These are phyloP conservation scores for Poteriospumella lacustris DNA, from an alignment of 108 stramenopile species.

Conservation along the genomic window DNA sequence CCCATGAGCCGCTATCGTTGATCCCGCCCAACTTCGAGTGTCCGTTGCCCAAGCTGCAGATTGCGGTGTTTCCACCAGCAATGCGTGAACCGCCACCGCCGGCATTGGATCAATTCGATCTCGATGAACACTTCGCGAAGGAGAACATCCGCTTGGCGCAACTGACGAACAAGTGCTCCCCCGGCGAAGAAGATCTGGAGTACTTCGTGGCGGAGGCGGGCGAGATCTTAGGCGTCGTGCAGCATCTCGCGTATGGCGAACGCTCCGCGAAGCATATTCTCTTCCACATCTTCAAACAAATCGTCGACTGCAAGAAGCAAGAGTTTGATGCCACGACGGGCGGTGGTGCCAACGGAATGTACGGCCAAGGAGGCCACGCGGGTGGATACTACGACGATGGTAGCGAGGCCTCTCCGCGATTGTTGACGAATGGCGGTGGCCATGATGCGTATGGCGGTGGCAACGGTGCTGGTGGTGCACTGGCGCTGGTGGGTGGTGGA, in stretches of 20 bases:
- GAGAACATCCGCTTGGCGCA: constrained; percentile 62
- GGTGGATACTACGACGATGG: no score
- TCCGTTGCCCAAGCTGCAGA: constrained; percentile 64
- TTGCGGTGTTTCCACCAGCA: constrained; percentile 60
- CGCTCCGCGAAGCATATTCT: constrained; percentile 37
- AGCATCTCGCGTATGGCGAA: constrained; percentile 30
- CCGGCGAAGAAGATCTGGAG: constrained; percentile 58
- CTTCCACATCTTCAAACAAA: constrained; percentile 36
- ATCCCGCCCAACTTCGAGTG: constrained; percentile 71
- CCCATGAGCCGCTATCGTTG: constrained; percentile 67
- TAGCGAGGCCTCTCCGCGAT: no score
- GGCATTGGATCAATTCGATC: constrained; percentile 73
- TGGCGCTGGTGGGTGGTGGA: no score
- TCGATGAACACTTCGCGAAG: constrained; percentile 73
- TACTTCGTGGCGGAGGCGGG: constrained; percentile 64
- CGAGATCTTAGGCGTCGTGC: constrained; percentile 57
- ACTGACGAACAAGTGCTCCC: constrained; percentile 64
- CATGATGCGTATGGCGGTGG: no score
- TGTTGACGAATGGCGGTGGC: no score
- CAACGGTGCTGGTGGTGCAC: no score
- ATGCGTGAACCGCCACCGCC: constrained; percentile 65
- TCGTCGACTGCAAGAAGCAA: constrained; percentile 48
- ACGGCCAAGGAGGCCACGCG: no score
- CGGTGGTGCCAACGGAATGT: no score
- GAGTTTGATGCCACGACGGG: no score